Evolutionary conservation across 2,329 filamentous ascomycete species (phyloP).

Genomic region (Diaporthe helianthi): DNA sequence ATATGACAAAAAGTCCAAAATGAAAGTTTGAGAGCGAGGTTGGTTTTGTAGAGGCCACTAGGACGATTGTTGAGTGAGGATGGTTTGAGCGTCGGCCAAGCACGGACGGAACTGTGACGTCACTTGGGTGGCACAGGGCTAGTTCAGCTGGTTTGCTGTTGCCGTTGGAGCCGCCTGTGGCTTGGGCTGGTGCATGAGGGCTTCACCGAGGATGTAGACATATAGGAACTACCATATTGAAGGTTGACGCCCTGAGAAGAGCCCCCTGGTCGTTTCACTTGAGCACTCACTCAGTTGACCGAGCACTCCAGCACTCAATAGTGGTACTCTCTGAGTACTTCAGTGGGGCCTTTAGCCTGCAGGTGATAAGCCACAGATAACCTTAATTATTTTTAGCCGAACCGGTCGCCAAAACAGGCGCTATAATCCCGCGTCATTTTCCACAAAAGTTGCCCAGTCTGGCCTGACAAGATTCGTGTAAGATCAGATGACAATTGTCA

Average conservation of each 20-base stretch:
- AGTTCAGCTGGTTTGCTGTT: neutral
- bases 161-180: neutral
- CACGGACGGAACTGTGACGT: constrained; percentile 2
- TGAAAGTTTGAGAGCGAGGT: neutral
- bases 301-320: neutral
- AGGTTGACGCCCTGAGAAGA: neutral
- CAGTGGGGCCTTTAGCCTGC: constrained; percentile 6
- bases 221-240: neutral
- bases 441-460: constrained; percentile 18
- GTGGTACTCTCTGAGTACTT: no score
- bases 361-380: constrained; percentile 32
- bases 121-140: neutral
- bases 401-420: constrained; percentile 34
- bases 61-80: neutral
- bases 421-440: constrained; percentile 31
- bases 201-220: neutral
- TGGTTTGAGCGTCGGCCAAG: neutral
- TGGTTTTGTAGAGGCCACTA: neutral
- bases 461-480: constrained; percentile 20
- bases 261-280: neutral
- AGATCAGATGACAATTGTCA: constrained; percentile 29
- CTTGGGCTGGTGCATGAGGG: neutral
- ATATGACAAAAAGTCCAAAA: no score
- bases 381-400: constrained; percentile 35
- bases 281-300: neutral